Evolutionary conservation across 2,329 filamentous ascomycete genomes (phyloP).

Genomic region (Metarhizium robertsii): DNA sequence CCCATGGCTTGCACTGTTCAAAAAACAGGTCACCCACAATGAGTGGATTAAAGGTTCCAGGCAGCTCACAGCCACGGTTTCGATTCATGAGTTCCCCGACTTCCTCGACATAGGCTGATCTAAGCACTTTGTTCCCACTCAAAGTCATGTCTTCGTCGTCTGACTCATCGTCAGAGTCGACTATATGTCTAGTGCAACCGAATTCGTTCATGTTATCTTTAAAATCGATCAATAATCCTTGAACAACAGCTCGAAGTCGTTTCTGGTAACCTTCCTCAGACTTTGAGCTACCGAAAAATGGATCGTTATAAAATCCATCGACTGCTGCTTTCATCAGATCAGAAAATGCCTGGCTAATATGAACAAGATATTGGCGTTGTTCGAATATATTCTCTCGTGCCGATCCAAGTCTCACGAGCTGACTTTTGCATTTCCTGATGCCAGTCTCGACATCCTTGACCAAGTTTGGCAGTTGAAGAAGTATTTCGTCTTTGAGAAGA

Average conservation of each 20-base stretch:
- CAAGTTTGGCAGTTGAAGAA: conserved; percentile 32
- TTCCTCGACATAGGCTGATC: conserved; percentile 10
- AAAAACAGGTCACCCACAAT: conserved; percentile 50
- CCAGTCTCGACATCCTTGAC: conserved; percentile 30
- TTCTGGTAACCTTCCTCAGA: conserved; percentile 24
- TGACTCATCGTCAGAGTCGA: conserved; percentile 17
- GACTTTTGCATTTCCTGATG: conserved; percentile 22
- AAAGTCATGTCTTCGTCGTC: neutral
- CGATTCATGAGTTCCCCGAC: conserved; percentile 12
- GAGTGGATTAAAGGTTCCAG: conserved; percentile 50
- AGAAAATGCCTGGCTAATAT: conserved; percentile 34
- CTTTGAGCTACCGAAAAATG: conserved; percentile 36
- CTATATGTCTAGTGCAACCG: conserved; percentile 27
- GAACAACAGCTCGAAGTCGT: conserved; percentile 44
- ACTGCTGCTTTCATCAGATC: conserved; percentile 33
- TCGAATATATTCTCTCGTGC: conserved; percentile 33
- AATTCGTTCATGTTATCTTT: conserved; percentile 27
- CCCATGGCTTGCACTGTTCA: conserved; percentile 50
- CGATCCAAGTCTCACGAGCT: conserved; percentile 37
- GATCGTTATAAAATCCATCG: conserved; percentile 40
- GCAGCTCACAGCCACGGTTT: conserved; percentile 38
- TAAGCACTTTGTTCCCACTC: neutral
- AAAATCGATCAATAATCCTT: conserved; percentile 34
- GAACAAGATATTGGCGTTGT: conserved; percentile 37
- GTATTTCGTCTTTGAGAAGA: conserved; percentile 38